phyloP scores from a whole-genome alignment of 345 rosid species.

The Erysimum cheiranthoides region DNA sequence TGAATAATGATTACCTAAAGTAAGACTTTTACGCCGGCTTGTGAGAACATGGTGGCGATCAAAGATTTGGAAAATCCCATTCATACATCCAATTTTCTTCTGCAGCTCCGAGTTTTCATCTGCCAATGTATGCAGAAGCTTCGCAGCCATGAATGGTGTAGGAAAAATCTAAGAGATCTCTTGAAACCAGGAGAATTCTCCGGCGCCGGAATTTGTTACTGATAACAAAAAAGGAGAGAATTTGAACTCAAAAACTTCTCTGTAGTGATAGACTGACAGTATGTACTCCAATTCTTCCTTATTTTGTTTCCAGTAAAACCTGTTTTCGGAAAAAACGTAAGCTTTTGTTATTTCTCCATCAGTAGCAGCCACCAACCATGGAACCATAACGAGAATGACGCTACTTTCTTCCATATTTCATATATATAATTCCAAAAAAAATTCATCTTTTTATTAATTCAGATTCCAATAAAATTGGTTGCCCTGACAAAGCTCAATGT shows the following conservation, averaged over 20 bases:
- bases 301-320: background rate
- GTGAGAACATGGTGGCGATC: slow-evolving; percentile 69
- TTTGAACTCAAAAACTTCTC: slow-evolving; percentile 6
- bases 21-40: slow-evolving; percentile 67
- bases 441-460: background rate
- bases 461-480: slow-evolving; percentile 36
- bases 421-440: slow-evolving; percentile 42
- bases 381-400: slow-evolving; percentile 41
- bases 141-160: slow-evolving; percentile 76
- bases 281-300: background rate
- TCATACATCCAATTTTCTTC: slow-evolving; percentile 96
- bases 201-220: background rate
- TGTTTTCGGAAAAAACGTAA: slow-evolving; percentile 30
- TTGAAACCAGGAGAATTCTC: slow-evolving; percentile 3
- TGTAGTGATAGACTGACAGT: background rate
- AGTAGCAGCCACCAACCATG: slow-evolving; percentile 40
- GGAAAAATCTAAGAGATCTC: background rate
- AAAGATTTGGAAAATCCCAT: slow-evolving; percentile 84
- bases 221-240: background rate
- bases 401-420: slow-evolving; percentile 54
- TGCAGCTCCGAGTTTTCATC: slow-evolving; percentile 92
- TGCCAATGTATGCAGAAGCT: slow-evolving; percentile 84
- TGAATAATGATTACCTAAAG: slow-evolving; percentile 55
- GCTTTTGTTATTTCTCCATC: slow-evolving; percentile 37
- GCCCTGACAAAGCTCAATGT: slow-evolving; percentile 30